Evolutionary conservation across 768 basidiomycete genomes (phyloP), one percentile per base, ranked within the genome.

Genomic region (Hericium alpestre): DNA sequence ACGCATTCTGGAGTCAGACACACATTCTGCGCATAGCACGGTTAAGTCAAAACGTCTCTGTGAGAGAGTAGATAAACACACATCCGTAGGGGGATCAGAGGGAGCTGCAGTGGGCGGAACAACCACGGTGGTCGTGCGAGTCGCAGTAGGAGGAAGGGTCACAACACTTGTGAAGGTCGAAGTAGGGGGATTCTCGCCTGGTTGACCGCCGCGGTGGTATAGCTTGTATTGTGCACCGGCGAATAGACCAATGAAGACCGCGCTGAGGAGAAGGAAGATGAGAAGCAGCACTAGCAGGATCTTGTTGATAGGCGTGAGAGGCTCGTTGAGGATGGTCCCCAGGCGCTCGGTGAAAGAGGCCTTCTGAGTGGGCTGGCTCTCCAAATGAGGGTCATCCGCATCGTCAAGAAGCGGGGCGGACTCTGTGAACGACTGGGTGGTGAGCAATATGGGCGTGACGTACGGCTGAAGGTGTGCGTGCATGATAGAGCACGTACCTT

Each of bases 181-280:
- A 51, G 77, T 74, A 10, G 73, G 63, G 6, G 72, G 61, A 39
- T 57, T 66, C 23, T 70, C 71, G 27, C 70, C 74, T 12, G 76
- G 70, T 48, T 73, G 74, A 18, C 67, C 69, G 15, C 62, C 65
- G 56, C 75, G 74, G n/a, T 76, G 64, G 59, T 80, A 80, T 54
- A 93, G 76, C 59, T 82, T 84, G 65, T 89, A 86, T 67, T 91
- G 83, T 1, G 86, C 85, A 10, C 96, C 96, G 37, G 92, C 87
- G 69, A 93, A 97, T 4, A 99, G 75, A 10, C 95, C 95, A 59
- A 94, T 85, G 70, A 95, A 94, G n/a, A 90, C 77, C 7, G 90
- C 87, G 61, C 81, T 84, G 51, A 92, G 76, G 49, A 97, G 77
- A 13, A 98, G 76, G 50, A 99, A 77, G 25, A 88, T 69, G 59